A percentile compares a stretch with the other conserved stretches of the same genome.
Conservation (phyloP, 1,284 basidiomycete species). For the Ustilago cynodontis region DNA sequence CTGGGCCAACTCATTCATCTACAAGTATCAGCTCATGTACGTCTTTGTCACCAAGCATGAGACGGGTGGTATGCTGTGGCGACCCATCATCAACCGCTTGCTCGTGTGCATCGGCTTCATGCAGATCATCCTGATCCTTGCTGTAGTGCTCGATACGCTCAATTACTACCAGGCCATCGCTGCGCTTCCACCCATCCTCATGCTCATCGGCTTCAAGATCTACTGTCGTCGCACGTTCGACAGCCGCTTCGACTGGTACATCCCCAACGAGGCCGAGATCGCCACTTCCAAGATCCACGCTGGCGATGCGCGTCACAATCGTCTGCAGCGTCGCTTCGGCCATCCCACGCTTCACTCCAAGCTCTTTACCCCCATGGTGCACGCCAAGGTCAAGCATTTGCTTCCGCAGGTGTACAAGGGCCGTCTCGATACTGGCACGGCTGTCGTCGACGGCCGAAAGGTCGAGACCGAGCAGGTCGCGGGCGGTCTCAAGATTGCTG, state of each 20-base stretch:
- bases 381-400: constrained; percentile 61
- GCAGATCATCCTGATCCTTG: constrained; percentile 66
- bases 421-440: constrained; percentile 45
- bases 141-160: constrained; percentile 54
- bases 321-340: constrained; percentile 67
- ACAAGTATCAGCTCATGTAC: constrained; percentile 70
- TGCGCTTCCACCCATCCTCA: constrained; percentile 62
- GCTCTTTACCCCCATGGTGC: constrained; percentile 66
- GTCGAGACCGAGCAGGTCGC: constrained; percentile 55
- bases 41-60: constrained; percentile 69
- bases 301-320: constrained; percentile 61
- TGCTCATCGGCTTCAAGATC: constrained; percentile 64
- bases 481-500: constrained; percentile 64
- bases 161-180: constrained; percentile 60
- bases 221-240: constrained; percentile 63
- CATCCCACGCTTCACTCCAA: constrained; percentile 65
- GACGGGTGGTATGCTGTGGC: constrained; percentile 69
- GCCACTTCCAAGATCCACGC: constrained; percentile 54
- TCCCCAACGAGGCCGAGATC: constrained; percentile 62
- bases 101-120: constrained; percentile 66
- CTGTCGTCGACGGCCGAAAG: constrained; percentile 57
- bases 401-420: constrained; percentile 64
- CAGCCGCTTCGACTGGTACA: constrained; percentile 65
- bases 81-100: constrained; percentile 65
- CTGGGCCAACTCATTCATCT: constrained; percentile 61